A percentile compares a stretch with the other conserved stretches of the same genome.
Conservation (phyloP, 2,329 filamentous ascomycete genomes). For the Stagonosporopsis tanaceti region DNA sequence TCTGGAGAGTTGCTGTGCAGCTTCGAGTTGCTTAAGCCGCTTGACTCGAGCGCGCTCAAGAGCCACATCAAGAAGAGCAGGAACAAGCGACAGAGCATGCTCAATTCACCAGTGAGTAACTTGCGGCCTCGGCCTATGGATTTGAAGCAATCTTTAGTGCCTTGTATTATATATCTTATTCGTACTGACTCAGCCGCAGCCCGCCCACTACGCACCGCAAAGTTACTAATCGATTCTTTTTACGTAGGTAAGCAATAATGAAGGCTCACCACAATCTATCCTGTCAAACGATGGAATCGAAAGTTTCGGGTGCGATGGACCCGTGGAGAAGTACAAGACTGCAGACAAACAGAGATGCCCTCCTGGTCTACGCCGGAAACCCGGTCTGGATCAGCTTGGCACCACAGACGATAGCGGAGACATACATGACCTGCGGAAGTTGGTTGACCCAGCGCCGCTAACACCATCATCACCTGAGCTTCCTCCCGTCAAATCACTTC, state of each 20-base stretch:
- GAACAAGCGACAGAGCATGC: constrained; percentile 91
- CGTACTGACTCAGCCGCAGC: constrained; percentile 50
- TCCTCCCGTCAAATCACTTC: constrained; percentile 8
- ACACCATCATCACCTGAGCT: constrained; percentile 1
- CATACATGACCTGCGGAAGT: background rate
- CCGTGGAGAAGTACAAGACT: constrained; percentile 13
- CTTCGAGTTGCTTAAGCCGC: constrained; percentile 94
- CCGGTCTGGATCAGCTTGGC: constrained; percentile 9
- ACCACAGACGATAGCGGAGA: background rate
- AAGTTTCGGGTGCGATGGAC: constrained; percentile 6
- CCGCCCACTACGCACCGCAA: constrained; percentile 60
- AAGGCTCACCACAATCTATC: constrained; percentile 23
- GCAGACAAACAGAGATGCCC: constrained; percentile 11
- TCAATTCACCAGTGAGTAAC: constrained; percentile 89
- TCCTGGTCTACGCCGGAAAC: constrained; percentile 8
- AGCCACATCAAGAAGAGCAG: constrained; percentile 98
- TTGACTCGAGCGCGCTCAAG: constrained; percentile 95
- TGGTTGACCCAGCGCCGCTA: background rate
- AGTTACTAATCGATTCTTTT: constrained; percentile 54
- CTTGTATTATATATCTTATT: constrained; percentile 37
- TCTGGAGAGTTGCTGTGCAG: constrained; percentile 92
- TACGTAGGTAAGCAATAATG: constrained; percentile 33
- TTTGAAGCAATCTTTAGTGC: constrained; percentile 28
- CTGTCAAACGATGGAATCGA: constrained; percentile 11
- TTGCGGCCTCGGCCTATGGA: constrained; percentile 14